Conservation (phyloP, 2,329 filamentous ascomycete genomes). For the Xylaria sp. region DNA sequence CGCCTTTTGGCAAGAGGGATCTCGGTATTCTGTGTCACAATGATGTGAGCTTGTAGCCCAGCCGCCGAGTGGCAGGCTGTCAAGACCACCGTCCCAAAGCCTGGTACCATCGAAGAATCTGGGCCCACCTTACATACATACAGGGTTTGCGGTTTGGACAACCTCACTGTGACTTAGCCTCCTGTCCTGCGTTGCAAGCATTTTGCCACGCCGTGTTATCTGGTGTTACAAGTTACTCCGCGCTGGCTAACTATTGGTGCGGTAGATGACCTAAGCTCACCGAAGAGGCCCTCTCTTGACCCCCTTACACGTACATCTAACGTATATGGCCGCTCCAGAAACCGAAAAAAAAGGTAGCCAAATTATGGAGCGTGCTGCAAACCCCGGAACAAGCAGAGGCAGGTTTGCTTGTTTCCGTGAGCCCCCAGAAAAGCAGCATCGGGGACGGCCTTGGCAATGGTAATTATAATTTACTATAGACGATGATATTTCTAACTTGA, state of each 20-base stretch:
- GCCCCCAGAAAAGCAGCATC: slow-evolving; percentile 13
- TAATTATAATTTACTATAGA: slow-evolving; percentile 12
- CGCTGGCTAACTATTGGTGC: slow-evolving; percentile 19
- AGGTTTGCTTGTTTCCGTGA: slow-evolving; percentile 11
- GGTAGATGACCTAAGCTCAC: slow-evolving; percentile 20
- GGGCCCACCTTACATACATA: slow-evolving; percentile 4
- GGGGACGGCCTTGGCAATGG: slow-evolving; percentile 10
- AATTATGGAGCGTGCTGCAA: slow-evolving; percentile 22
- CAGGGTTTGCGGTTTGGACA: neutral
- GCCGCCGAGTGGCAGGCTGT: slow-evolving; percentile 10
- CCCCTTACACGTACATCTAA: slow-evolving; percentile 15
- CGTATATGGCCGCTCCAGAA: slow-evolving; percentile 17
- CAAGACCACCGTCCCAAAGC: slow-evolving; percentile 7
- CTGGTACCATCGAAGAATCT: slow-evolving; percentile 12
- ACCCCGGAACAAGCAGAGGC: slow-evolving; percentile 16
- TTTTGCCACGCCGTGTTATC: slow-evolving; percentile 15
- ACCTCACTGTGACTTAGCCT: slow-evolving; percentile 3
- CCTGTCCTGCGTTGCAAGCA: slow-evolving; percentile 8
- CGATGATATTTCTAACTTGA: slow-evolving; percentile 14
- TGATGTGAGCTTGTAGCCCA: neutral
- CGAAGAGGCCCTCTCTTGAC: slow-evolving; percentile 23
- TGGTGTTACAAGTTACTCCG: slow-evolving; percentile 11
- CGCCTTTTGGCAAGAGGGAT: slow-evolving; percentile 1
- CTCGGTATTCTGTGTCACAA: slow-evolving; percentile 2
- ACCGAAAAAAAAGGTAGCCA: slow-evolving; percentile 24